Evolutionary conservation across 148 eudicot species (phyloP).

Genomic region (Polygonum maritimum): DNA sequence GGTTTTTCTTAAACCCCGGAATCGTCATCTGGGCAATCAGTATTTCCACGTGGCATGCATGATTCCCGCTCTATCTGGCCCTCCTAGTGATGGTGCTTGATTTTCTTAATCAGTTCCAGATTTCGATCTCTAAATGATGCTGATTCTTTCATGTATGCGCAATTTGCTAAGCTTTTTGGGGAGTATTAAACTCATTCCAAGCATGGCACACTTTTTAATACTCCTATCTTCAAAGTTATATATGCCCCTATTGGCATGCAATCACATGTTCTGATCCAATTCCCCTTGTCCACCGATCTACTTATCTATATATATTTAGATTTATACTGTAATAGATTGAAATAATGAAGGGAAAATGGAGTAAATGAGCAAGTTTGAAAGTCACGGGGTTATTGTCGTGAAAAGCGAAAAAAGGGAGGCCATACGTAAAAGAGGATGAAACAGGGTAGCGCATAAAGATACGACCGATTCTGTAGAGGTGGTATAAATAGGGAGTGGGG

Average conservation of each 20-base stretch:
- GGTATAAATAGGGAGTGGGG: neutral
- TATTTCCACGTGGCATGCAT: slow-evolving; percentile 4
- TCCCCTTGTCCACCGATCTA: neutral
- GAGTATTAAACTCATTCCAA: neutral
- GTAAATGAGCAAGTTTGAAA: too few relatives aligned
- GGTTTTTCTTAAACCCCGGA: neutral
- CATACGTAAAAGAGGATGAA: too few relatives aligned
- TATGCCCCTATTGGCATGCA: neutral
- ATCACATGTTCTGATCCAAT: neutral
- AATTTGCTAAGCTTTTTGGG: neutral
- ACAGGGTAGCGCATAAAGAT: too few relatives aligned
- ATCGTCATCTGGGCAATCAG: neutral
- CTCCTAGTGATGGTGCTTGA: neutral
- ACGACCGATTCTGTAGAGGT: too few relatives aligned
- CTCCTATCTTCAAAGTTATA: neutral
- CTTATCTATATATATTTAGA: too few relatives aligned
- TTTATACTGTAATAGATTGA: neutral
- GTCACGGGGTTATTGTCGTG: too few relatives aligned
- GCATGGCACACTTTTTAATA: neutral
- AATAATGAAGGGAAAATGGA: too few relatives aligned
- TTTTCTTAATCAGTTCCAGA: slow-evolving; percentile 1
- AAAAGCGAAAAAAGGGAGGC: too few relatives aligned
- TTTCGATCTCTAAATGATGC: neutral
- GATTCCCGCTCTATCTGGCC: slow-evolving; percentile 8
- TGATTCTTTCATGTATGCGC: neutral